Percentiles rank a stretch among this genome's conserved stretches.
Conservation (phyloP, 176 grass and related monocot species). For the Tillandsia leiboldiana region DNA sequence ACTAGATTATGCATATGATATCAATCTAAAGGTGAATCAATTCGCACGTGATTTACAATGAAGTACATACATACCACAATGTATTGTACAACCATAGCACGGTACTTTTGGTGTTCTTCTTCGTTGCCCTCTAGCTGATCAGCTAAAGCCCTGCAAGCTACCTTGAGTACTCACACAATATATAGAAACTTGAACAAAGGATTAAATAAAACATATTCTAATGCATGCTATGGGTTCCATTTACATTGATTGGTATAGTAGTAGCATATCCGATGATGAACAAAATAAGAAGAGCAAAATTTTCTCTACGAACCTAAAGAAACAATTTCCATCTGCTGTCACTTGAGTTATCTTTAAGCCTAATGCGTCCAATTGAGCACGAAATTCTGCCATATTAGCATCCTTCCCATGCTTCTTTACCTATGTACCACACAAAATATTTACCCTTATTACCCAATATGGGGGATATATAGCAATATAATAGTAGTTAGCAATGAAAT, state of each 20-base stretch:
- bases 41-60: neutral
- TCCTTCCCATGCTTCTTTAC: slow-evolving; percentile 70
- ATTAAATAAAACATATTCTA: neutral
- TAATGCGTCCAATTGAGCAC: slow-evolving; percentile 53
- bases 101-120: slow-evolving; percentile 73
- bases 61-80: slow-evolving; percentile 42
- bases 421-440: slow-evolving; percentile 18
- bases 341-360: slow-evolving; percentile 69
- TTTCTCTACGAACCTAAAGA: slow-evolving; percentile 61
- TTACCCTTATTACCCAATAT: neutral
- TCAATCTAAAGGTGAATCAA: neutral
- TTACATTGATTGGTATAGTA: neutral
- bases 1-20: neutral
- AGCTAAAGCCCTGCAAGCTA: slow-evolving; percentile 72
- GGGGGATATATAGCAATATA: neutral
- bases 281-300: slow-evolving; percentile 14
- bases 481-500: neutral
- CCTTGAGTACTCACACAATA: slow-evolving; percentile 38
- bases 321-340: slow-evolving; percentile 80
- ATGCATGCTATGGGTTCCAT: neutral
- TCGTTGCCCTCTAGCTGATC: slow-evolving; percentile 89
- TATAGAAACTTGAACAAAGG: neutral
- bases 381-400: slow-evolving; percentile 50
- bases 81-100: slow-evolving; percentile 75
- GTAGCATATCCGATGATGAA: neutral